Evolutionary conservation across 768 basidiomycete species (phyloP).

Genomic region (Boletus subparvulus): DNA sequence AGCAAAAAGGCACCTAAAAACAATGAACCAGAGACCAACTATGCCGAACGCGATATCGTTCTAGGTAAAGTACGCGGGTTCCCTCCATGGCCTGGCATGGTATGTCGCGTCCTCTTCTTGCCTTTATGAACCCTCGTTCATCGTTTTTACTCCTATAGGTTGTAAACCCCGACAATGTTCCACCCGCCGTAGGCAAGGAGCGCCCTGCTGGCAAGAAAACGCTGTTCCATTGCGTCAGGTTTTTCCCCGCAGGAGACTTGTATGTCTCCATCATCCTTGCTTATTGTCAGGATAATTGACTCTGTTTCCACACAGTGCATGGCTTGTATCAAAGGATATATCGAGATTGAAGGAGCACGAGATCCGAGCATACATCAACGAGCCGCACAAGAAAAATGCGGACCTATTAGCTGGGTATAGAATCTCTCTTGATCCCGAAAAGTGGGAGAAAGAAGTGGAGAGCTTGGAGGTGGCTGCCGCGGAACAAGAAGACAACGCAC

Average conservation of each 20-base stretch:
- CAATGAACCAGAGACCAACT: constrained; percentile 45
- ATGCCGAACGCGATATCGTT: constrained; percentile 78
- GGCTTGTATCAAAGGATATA: constrained; percentile 82
- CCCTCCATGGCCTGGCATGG: constrained; percentile 94
- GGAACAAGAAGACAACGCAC: constrained; percentile 54
- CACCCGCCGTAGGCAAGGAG: constrained; percentile 59
- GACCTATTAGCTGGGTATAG: constrained; percentile 78
- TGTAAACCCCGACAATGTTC: constrained; percentile 69
- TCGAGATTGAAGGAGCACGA: constrained; percentile 73
- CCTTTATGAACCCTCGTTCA: constrained; percentile 7
- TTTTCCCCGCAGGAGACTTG: constrained; percentile 96
- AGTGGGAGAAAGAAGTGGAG: constrained; percentile 56
- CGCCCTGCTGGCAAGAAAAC: constrained; percentile 74
- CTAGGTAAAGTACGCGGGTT: constrained; percentile 92
- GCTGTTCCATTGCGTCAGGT: constrained; percentile 70
- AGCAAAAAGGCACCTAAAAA: constrained; percentile 54
- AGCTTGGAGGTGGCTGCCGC: constrained; percentile 35
- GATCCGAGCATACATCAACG: constrained; percentile 80
- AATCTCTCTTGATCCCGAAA: constrained; percentile 70
- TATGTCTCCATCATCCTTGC: constrained; percentile 45
- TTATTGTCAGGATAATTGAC: constrained; percentile 12
- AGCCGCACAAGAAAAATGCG: constrained; percentile 71
- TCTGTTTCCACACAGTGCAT: constrained; percentile 54
- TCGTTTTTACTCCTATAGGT: constrained; percentile 50
- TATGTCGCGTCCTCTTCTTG: constrained; percentile 45